Evolutionary conservation across 2,329 filamentous ascomycete genomes (phyloP), one percentile per base, ranked within the genome.

Genomic region (Madurella mycetomatis): DNA sequence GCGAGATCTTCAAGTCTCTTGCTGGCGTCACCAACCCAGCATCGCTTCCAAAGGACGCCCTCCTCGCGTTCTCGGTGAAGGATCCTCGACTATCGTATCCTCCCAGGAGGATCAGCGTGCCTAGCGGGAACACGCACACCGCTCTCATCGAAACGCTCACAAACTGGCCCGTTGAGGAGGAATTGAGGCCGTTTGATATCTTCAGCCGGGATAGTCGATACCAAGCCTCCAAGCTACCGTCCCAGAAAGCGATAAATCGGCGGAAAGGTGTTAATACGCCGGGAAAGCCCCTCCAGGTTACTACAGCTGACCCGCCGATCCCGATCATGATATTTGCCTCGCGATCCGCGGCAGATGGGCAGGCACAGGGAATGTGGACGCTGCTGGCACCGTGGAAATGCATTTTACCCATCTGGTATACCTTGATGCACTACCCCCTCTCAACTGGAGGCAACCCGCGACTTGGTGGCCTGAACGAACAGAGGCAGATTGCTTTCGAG

Each of bases 341-440:
- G 11, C 79, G 83, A 3, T 68, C 77, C 9, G 67, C 72, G 11
- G 64, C 68, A 1, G 71, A 72, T 39, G 73, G 70, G 11, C 79
- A 78, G 45, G 73, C 76, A 1, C 84, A 87, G 46, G 86, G 87
- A 0, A 85, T 79, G 0, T 97, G 91, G 90, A 94, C 86, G 0
- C 68, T 97, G 1, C 76, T 97, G 19, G 79, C 94, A 2, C 94
- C 94, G 0, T 96, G 92, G 90, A 91, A 89, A 66, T 96, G 89
- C 63, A 87, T 97, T 37, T 76, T 84, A 37, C 83, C 90, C 0
- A 77, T 96, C 32, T 99, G 94, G 94, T 87, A 92, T 63, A 85
- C 83, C 45, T 72, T 97, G 13, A 86, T 95, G 72, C 90, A 90
- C 66, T 90, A 86, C 56, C 89, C 90, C 0, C 76, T 95, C 0